Percentiles rank a stretch among this genome's conserved stretches.
Evolutionary conservation across 805 yeast genomes (phyloP).

Genomic region (Saccharomycopsis babjevae): DNA sequence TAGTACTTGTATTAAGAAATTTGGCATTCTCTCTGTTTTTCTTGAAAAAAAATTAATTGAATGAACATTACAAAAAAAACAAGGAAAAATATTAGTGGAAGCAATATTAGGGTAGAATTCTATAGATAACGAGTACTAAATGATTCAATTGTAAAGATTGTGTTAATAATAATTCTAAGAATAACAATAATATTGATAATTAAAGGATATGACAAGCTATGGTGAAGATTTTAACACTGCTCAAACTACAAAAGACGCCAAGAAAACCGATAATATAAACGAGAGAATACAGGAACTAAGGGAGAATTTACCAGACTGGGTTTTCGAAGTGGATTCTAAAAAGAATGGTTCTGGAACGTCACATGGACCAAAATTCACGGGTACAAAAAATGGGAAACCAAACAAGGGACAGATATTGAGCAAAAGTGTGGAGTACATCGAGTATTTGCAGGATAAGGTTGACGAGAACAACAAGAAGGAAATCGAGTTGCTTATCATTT

Average conservation of each 20-base stretch:
- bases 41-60: not conserved
- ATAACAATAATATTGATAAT: constrained; percentile 18
- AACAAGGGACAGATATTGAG: constrained; percentile 75
- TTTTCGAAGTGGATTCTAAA: constrained; percentile 31
- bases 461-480: constrained; percentile 74
- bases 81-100: not conserved
- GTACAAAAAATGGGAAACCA: constrained; percentile 77
- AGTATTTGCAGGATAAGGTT: constrained; percentile 54
- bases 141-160: not conserved
- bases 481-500: constrained; percentile 54
- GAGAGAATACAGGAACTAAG: constrained; percentile 47
- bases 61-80: not conserved
- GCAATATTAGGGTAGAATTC: not conserved
- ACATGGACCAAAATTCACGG: constrained; percentile 23
- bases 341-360: not conserved
- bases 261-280: constrained; percentile 47
- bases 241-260: constrained; percentile 27
- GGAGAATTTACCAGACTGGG: constrained; percentile 33
- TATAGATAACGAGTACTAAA: not conserved
- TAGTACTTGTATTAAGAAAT: not conserved
- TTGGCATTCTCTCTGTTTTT: not conserved
- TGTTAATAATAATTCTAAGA: not conserved
- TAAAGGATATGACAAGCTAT: not conserved
- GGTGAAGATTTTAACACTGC: not conserved
- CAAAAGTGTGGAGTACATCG: constrained; percentile 65